Evolutionary conservation across 2,329 filamentous ascomycete species (phyloP).

Genomic region (Pseudocercospora pini-densiflorae): DNA sequence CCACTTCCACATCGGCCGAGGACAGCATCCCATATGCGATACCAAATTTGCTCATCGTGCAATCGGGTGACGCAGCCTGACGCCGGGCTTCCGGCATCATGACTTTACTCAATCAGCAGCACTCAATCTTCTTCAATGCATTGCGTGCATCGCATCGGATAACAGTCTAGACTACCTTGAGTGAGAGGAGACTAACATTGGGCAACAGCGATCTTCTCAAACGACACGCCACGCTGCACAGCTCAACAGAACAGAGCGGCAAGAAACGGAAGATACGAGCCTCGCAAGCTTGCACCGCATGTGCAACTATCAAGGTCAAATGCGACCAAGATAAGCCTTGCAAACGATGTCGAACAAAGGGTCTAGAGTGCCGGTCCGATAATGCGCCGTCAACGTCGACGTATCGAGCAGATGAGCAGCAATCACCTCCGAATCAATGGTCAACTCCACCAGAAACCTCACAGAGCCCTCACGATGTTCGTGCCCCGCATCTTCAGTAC

Average conservation of each 20-base stretch:
- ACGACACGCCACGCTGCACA: slow-evolving; percentile 28
- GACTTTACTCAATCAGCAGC: background rate
- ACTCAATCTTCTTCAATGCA: background rate
- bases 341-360: slow-evolving; percentile 27
- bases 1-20: slow-evolving; percentile 14
- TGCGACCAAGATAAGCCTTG: slow-evolving; percentile 31
- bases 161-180: background rate
- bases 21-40: background rate
- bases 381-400: slow-evolving; percentile 10
- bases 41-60: background rate
- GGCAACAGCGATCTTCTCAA: slow-evolving; percentile 25
- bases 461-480: slow-evolving; percentile 2
- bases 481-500: background rate
- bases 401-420: slow-evolving; percentile 4
- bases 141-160: background rate
- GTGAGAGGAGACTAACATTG: background rate
- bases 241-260: slow-evolving; percentile 24
- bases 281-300: slow-evolving; percentile 28
- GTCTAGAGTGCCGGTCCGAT: slow-evolving; percentile 27
- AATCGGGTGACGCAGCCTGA: background rate
- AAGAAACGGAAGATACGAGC: slow-evolving; percentile 31
- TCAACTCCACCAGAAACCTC: slow-evolving; percentile 8
- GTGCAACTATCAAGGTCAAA: slow-evolving; percentile 30
- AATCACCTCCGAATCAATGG: slow-evolving; percentile 16
- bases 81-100: background rate